phyloP scores from a whole-genome alignment of 805 yeast species.

The Yamadazyma sp. region DNA sequence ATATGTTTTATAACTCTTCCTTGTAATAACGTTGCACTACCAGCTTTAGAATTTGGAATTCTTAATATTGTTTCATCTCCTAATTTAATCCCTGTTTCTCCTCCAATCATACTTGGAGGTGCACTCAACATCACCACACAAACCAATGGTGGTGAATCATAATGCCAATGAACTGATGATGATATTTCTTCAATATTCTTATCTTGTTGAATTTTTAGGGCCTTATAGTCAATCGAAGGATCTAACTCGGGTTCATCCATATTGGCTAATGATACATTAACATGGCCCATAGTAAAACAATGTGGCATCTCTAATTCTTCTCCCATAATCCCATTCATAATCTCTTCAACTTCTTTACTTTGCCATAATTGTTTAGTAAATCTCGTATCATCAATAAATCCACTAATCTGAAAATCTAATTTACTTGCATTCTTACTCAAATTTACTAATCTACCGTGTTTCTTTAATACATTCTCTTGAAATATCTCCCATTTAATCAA shows the following conservation, averaged over 20 bases:
- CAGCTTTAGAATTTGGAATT: constrained; percentile 15
- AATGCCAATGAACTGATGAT: constrained; percentile 13
- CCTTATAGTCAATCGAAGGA: constrained; percentile 7
- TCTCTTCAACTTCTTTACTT: constrained; percentile 20
- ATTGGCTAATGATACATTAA: constrained; percentile 18
- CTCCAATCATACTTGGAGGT: constrained; percentile 12
- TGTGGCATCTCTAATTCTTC: constrained; percentile 18
- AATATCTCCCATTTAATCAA: constrained; percentile 25
- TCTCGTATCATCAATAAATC: constrained; percentile 19
- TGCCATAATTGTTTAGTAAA: constrained; percentile 23
- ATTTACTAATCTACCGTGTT: constrained; percentile 21
- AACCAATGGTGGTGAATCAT: constrained; percentile 13
- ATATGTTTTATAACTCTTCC: constrained; percentile 21
- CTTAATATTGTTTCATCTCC: constrained; percentile 14
- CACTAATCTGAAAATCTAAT: constrained; percentile 24
- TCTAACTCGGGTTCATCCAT: constrained; percentile 5
- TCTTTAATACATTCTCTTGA: constrained; percentile 14
- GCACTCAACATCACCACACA: constrained; percentile 14
- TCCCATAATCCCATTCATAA: constrained; percentile 20
- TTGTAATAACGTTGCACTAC: constrained; percentile 19
- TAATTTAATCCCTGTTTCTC: constrained; percentile 14
- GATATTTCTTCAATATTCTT: constrained; percentile 7
- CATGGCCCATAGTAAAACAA: constrained; percentile 20
- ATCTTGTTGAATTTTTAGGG: constrained; percentile 9
- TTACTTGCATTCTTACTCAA: constrained; percentile 20